These are phyloP conservation scores for Cryptosporidium parvum DNA, from an alignment of 169 alveolate genomes.

Conservation along the genomic window DNA sequence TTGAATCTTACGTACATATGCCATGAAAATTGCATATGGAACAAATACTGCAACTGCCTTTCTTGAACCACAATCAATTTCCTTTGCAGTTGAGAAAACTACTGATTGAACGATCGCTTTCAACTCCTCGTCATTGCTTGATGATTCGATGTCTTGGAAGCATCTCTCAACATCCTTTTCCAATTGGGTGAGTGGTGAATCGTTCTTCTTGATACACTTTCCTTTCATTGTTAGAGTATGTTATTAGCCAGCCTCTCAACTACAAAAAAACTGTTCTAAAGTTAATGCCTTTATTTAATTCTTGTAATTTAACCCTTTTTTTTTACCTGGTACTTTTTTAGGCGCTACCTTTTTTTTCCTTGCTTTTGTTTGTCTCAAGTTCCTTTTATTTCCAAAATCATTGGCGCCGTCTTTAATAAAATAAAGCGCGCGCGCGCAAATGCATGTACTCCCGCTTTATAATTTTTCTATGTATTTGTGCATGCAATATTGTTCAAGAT, in stretches of 20 bases:
- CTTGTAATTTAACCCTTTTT: not conserved
- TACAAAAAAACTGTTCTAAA: not conserved
- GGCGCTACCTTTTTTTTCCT: conserved; percentile 30
- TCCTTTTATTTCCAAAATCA: not conserved
- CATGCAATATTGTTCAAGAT: not conserved
- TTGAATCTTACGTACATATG: conserved; percentile 89
- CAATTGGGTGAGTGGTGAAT: conserved; percentile 75
- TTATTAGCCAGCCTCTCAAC: conserved; percentile 14
- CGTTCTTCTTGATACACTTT: conserved; percentile 57
- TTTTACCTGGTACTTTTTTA: conserved; percentile 8
- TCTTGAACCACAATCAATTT: conserved; percentile 85
- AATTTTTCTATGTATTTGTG: not conserved
- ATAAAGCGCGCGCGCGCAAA: not conserved
- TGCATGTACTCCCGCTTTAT: not conserved
- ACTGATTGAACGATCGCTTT: conserved; percentile 87
- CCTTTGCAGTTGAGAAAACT: conserved; percentile 86
- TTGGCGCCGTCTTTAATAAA: conserved; percentile 38
- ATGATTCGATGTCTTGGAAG: conserved; percentile 85
- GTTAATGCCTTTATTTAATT: not conserved
- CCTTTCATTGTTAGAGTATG: conserved; percentile 43
- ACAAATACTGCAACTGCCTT: conserved; percentile 89
- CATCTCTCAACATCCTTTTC: conserved; percentile 89
- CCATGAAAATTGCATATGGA: conserved; percentile 88
- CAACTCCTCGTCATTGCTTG: conserved; percentile 85
- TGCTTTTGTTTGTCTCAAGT: conserved; percentile 9